phyloP scores from a whole-genome alignment of 495 filamentous ascomycete species.

The Evernia prunastri region DNA sequence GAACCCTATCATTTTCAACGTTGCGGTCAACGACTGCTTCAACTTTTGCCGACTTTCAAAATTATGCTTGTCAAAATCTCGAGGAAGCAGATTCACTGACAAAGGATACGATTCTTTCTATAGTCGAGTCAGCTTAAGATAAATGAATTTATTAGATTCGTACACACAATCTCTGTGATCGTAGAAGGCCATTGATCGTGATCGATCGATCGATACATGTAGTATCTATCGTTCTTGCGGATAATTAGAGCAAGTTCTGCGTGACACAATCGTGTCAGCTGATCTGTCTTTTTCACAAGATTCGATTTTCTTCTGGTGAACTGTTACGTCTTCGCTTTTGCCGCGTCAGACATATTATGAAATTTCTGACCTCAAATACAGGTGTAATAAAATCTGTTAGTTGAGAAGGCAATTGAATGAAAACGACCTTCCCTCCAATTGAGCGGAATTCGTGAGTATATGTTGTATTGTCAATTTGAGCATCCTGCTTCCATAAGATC shows the following conservation, averaged over 20 bases:
- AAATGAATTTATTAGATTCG: too few species aligned
- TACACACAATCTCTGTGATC: too few species aligned
- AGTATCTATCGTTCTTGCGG: slow-evolving; percentile 23
- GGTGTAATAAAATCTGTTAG: too few species aligned
- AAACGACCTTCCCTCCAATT: too few species aligned
- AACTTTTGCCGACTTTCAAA: slow-evolving; percentile 9
- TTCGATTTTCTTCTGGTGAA: slow-evolving; percentile 24
- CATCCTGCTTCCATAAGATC: too few species aligned
- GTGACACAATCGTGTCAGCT: slow-evolving; percentile 24
- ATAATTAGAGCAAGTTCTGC: slow-evolving; percentile 25
- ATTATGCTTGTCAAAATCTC: slow-evolving; percentile 12
- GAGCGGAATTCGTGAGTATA: too few species aligned
- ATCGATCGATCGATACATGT: slow-evolving; percentile 23
- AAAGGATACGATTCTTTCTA: slow-evolving; percentile 10
- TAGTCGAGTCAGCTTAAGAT: too few species aligned
- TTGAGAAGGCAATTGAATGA: too few species aligned
- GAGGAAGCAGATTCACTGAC: slow-evolving; percentile 12
- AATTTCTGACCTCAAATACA: too few species aligned
- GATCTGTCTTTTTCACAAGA: slow-evolving; percentile 24
- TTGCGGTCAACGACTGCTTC: slow-evolving; percentile 9
- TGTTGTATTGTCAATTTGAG: too few species aligned
- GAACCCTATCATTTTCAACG: background rate
- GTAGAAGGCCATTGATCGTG: too few species aligned
- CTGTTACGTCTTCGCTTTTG: slow-evolving; percentile 19
- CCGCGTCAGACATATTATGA: too few species aligned